Conservation (phyloP, 2,329 filamentous ascomycete genomes). For the Monilinia vaccinii-corymbosi region DNA sequence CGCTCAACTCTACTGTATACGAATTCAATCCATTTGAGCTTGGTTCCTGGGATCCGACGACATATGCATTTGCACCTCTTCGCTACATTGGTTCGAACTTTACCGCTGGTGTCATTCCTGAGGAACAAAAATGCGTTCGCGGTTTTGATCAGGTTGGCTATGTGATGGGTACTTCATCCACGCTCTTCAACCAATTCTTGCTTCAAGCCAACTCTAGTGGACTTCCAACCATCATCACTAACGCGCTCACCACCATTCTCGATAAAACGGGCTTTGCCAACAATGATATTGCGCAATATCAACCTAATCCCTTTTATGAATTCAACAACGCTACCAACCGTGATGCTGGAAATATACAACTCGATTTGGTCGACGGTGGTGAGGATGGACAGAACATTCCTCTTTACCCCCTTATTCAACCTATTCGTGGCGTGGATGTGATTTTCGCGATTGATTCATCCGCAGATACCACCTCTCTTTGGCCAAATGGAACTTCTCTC, state of each 20-base stretch:
- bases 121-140: conserved; percentile 52
- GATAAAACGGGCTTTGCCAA: conserved; percentile 45
- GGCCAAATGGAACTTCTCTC: conserved; percentile 70
- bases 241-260: conserved; percentile 46
- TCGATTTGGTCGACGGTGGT: conserved; percentile 72
- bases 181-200: conserved; percentile 74
- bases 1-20: conserved; percentile 64
- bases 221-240: conserved; percentile 39
- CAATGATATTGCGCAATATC: conserved; percentile 66
- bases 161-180: conserved; percentile 77
- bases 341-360: conserved; percentile 41
- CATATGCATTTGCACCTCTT: conserved; percentile 62
- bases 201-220: conserved; percentile 49
- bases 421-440: conserved; percentile 62
- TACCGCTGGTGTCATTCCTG: conserved; percentile 47
- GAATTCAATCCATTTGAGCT: conserved; percentile 77
- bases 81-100: conserved; percentile 68
- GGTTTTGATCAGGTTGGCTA: conserved; percentile 80
- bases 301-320: conserved; percentile 65
- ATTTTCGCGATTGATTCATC: conserved; percentile 75
- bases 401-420: conserved; percentile 67
- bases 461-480: conserved; percentile 58
- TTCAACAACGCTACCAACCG: conserved; percentile 52
- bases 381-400: conserved; percentile 74
- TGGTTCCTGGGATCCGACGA: conserved; percentile 65